These are phyloP conservation scores for Coemansia sp. DNA, from an alignment of 192 early-diverging fungal genomes.

Conservation along the genomic window DNA sequence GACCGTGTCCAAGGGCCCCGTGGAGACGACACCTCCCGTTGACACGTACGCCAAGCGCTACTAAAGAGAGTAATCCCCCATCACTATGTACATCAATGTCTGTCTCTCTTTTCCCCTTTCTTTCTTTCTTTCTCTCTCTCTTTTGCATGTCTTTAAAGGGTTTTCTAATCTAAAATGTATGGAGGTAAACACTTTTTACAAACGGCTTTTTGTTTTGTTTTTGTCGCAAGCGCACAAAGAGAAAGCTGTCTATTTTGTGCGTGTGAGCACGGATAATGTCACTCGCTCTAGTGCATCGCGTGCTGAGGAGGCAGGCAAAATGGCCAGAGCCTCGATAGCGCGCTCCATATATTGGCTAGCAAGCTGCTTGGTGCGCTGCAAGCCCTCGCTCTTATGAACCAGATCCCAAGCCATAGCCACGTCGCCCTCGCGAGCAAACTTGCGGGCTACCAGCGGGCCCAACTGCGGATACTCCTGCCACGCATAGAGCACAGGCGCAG, in stretches of 20 bases:
- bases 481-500: constrained; percentile 91
- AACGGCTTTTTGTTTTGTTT: neutral
- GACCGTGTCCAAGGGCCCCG: constrained; percentile 79
- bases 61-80: constrained; percentile 1
- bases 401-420: constrained; percentile 70
- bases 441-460: constrained; percentile 79
- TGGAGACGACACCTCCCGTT: constrained; percentile 88
- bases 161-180: neutral
- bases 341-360: constrained; percentile 72
- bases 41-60: constrained; percentile 87
- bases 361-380: constrained; percentile 72
- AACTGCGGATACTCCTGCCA: constrained; percentile 86
- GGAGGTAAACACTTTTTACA: neutral
- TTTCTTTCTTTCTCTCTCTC: too few relatives aligned
- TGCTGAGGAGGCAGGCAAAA: constrained; percentile 73
- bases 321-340: constrained; percentile 66
- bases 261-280: constrained; percentile 75
- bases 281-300: constrained; percentile 74
- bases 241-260: constrained; percentile 63
- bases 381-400: constrained; percentile 76
- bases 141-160: neutral
- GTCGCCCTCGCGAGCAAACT: constrained; percentile 78
- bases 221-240: neutral
- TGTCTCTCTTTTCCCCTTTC: neutral
- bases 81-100: neutral